A percentile compares a stretch with the other conserved stretches of the same genome.
Conservation (phyloP, 2,329 filamentous ascomycete genomes). For the Verticillium nubilum region DNA sequence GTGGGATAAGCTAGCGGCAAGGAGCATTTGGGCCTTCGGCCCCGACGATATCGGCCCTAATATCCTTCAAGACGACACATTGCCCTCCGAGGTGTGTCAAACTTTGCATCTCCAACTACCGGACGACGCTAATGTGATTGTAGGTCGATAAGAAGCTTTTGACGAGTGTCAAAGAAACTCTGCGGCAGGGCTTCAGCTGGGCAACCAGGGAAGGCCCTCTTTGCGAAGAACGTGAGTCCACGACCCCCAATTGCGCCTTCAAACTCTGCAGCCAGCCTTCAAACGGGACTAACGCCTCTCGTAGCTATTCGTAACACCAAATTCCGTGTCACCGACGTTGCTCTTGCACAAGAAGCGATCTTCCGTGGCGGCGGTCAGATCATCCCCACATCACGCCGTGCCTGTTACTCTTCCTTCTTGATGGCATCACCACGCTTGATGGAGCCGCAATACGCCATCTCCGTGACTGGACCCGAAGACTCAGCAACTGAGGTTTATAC, state of each 20-base stretch:
- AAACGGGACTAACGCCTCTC: slow-evolving; percentile 10
- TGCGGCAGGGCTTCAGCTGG: slow-evolving; percentile 96
- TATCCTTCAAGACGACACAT: slow-evolving; percentile 92
- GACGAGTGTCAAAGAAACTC: slow-evolving; percentile 80
- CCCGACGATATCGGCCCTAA: slow-evolving; percentile 93
- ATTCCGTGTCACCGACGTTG: slow-evolving; percentile 90
- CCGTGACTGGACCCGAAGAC: slow-evolving; percentile 88
- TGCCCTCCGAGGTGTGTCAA: slow-evolving; percentile 70
- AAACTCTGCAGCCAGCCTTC: slow-evolving; percentile 7
- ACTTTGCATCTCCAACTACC: slow-evolving; percentile 2
- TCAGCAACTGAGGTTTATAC: slow-evolving; percentile 88
- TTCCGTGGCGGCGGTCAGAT: slow-evolving; percentile 95
- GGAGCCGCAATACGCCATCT: slow-evolving; percentile 91
- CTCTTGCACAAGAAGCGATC: slow-evolving; percentile 83
- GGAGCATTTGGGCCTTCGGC: slow-evolving; percentile 98
- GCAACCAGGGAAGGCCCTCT: slow-evolving; percentile 90
- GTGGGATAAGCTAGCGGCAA: slow-evolving; percentile 89
- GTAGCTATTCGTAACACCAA: slow-evolving; percentile 93
- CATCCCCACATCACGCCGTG: slow-evolving; percentile 87
- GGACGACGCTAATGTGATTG: slow-evolving; percentile 8
- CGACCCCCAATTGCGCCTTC: slow-evolving; percentile 6
- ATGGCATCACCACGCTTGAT: slow-evolving; percentile 96
- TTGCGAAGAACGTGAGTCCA: slow-evolving; percentile 85
- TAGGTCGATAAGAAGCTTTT: slow-evolving; percentile 89
- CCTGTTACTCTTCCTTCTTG: slow-evolving; percentile 92